Evolutionary conservation across 139 green algal genomes (phyloP), one percentile per base, ranked within the genome.

Genomic region (Edaphochlamys debaryana): DNA sequence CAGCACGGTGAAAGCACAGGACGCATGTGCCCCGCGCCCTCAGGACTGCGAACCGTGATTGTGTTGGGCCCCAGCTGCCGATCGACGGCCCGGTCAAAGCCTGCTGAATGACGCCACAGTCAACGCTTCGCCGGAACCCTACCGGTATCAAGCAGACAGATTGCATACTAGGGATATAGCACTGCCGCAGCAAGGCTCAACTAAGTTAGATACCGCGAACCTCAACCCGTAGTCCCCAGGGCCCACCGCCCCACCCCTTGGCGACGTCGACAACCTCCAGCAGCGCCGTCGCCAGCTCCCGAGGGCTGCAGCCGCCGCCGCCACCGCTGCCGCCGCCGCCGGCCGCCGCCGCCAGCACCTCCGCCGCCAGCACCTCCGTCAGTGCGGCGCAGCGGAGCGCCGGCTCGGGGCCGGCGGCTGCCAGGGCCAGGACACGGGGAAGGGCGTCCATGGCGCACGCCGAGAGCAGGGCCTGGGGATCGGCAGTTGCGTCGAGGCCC

Each of bases 271-370:
- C 36, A 30, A 71, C 20, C 75, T 81, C 75, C 38, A 71, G 19
- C 40, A 81, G 60, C 42, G 75, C 75, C n/a, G n/a, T 71, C 11
- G 71, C 40, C 56, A 81, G 30, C 40, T 81, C 75, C 29, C 75
- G 58, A 4, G 60, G 40, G 8, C 60, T 72, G 73, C 73, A 54
- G 30, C 38, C n/a, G 13, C 63, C n/a, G 32, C n/a, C n/a, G n/a
- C n/a, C n/a, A n/a, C n/a, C n/a, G n/a, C n/a, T n/a, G n/a, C n/a
- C n/a, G n/a, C n/a, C 30, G 30, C 62, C 29, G 20, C 9, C 30
- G 4, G 30, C 62, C 7, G 66, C 36, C 22, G 15, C 66, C 36
- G 66, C 66, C 66, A 70, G 56, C 56, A 63, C 56, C 3, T 2
- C 8, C 1, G 15, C 29, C 67, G 56, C 60, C 75, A 81, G 40